Evolutionary conservation across 768 basidiomycete species (phyloP).

Genomic region (Sporobolomyces phaffii): DNA sequence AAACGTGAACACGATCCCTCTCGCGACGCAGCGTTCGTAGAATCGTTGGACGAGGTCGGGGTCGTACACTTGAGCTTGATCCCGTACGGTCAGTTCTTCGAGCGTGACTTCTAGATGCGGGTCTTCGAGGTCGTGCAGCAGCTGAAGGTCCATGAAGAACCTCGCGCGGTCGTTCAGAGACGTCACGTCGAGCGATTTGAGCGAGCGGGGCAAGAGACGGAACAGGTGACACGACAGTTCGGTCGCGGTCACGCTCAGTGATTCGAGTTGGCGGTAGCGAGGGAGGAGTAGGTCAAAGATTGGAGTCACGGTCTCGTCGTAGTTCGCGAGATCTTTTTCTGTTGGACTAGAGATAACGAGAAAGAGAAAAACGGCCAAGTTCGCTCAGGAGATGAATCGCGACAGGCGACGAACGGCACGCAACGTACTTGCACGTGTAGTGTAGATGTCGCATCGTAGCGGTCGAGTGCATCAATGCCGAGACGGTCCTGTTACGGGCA

Average conservation of each 20-base stretch:
- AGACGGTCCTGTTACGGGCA: constrained; percentile 3
- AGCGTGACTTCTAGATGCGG: background rate
- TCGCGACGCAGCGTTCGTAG: background rate
- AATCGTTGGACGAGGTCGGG: background rate
- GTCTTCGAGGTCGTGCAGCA: background rate
- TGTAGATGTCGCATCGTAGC: background rate
- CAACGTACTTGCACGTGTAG: constrained; percentile 1
- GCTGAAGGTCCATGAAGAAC: background rate
- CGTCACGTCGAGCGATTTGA: background rate
- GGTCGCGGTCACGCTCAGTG: constrained; percentile 13
- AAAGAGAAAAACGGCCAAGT: background rate
- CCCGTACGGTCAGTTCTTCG: background rate
- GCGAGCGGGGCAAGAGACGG: constrained; percentile 12
- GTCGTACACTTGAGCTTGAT: background rate
- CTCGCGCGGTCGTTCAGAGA: constrained; percentile 5
- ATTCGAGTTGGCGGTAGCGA: background rate
- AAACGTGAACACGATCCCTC: constrained; percentile 2
- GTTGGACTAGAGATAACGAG: background rate
- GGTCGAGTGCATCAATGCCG: background rate
- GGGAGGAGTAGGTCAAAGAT: constrained; percentile 16
- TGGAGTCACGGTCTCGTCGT: background rate
- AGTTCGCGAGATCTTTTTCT: background rate
- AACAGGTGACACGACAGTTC: constrained; percentile 2
- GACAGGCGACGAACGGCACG: too few relatives aligned
- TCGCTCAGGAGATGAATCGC: background rate